phyloP scores from a whole-genome alignment of 2,329 filamentous ascomycete genomes.

The Penicillium decumbens region DNA sequence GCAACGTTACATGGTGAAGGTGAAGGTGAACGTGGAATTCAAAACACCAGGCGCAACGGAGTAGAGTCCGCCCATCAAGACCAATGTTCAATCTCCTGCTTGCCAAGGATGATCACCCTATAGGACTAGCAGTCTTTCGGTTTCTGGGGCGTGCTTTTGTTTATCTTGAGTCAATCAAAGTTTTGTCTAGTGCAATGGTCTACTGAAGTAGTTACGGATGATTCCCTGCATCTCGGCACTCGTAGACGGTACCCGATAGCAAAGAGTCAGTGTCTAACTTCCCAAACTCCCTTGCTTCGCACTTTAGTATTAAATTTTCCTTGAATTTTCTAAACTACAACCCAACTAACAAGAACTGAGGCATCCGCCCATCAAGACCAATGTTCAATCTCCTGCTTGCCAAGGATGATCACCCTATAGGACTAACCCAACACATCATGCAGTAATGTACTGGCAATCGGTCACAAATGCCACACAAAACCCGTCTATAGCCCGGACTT shows the following conservation, averaged over 20 bases:
- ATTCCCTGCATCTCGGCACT: background rate
- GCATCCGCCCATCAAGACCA: background rate
- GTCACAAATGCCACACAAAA: background rate
- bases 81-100: no score
- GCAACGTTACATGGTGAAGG: slow-evolving; percentile 32
- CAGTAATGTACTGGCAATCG: background rate
- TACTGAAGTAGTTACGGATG: background rate
- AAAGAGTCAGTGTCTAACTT: background rate
- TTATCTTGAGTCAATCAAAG: background rate
- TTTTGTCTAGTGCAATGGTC: background rate
- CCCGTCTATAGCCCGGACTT: no score
- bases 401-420: background rate
- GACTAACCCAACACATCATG: background rate
- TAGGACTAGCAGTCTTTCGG: slow-evolving; percentile 12
- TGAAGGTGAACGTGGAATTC: slow-evolving; percentile 1
- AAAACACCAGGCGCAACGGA: slow-evolving; percentile 22
- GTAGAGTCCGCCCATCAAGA: slow-evolving; percentile 16
- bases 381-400: background rate
- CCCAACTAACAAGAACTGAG: background rate
- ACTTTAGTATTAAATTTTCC: background rate
- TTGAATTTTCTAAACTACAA: background rate
- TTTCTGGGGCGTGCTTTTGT: slow-evolving; percentile 8
- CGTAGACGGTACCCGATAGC: background rate
- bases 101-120: no score
- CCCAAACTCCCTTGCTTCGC: background rate